Base-by-base conservation (phyloP, 345 rosid genomes). In the Populus davidiana region DNA sequence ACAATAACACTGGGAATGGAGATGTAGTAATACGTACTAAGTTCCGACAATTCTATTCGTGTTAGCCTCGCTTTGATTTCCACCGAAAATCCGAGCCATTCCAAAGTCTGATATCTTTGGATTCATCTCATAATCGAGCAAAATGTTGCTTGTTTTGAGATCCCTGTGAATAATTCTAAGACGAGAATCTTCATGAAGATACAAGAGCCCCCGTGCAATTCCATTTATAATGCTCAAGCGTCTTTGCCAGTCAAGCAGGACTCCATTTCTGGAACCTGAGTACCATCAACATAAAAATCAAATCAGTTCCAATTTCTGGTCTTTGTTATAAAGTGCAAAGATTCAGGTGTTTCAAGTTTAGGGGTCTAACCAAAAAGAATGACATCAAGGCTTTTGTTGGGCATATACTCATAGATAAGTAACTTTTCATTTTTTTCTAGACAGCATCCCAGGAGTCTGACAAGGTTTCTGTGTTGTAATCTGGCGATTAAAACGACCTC, bases 161-260 rank as follows among this genome's bases (percentile, higher is more conserved):
- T 83, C 86, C 16, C 83, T 74, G 35, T 86, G 89, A 66, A 86
- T 81, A 49, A 83, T 70, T 76, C 69, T 80, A 1, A 84, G 79
- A 25, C 85, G 78, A 35, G 90, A 87, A 69, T 87, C 87, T 59
- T 83, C 88, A 4, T 87, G 88, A 5, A 87, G 33, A 77, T 87
- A 87, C 36, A 84, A 5, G 20, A 87, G 54, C 2, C 87, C 90
- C 10, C 81, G 63, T 2, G 87, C 86, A 11, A 88, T 76, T 21
- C 90, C 86, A 12, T 77, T 77, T 17, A 84, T 75, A 65, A 87
- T 86, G 67, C 23, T 75, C 33, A 73, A 4, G 11, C 86, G 88
- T 41, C 39, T 78, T 64, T 69, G 54, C 86, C 88, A 86, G 16
- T 86, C 80, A 12, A 83, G 63, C 1, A 49, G 54, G 17, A 2